Conservation (phyloP, 148 eudicot species). For the Agrostemma githago region DNA sequence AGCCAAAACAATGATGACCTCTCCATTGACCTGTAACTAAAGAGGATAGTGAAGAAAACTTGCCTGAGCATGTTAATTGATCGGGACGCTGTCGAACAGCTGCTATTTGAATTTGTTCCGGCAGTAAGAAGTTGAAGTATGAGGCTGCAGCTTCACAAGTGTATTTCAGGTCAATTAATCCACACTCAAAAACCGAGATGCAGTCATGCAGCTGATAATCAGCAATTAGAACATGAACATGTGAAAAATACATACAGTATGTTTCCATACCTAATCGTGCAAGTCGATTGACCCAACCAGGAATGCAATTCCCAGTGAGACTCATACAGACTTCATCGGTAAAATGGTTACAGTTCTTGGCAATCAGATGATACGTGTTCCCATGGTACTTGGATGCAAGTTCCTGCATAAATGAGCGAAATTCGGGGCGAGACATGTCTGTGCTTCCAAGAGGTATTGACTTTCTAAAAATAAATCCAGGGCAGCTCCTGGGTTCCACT, state of each 20-base stretch:
- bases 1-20: background rate
- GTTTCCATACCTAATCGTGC: conserved; percentile 66
- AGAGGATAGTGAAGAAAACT: conserved; percentile 22
- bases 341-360: conserved; percentile 96
- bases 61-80: conserved; percentile 49
- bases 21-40: background rate
- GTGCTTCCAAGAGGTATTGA: conserved; percentile 75
- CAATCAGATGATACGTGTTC: conserved; percentile 81
- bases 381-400: conserved; percentile 77
- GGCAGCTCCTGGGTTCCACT: conserved; percentile 88
- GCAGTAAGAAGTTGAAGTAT: conserved; percentile 71
- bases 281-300: conserved; percentile 94
- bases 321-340: conserved; percentile 68
- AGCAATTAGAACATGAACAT: background rate
- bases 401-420: conserved; percentile 70
- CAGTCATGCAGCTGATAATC: background rate
- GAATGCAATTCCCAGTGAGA: conserved; percentile 76
- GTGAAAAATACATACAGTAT: background rate
- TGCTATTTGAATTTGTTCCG: conserved; percentile 65
- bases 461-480: conserved; percentile 76
- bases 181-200: background rate
- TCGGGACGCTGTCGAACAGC: conserved; percentile 64
- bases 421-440: conserved; percentile 71
- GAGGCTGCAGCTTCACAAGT: conserved; percentile 56
- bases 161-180: conserved; percentile 21